Evolutionary conservation across 2,329 filamentous ascomycete species (phyloP).

Genomic region (Aspergillus sp.): DNA sequence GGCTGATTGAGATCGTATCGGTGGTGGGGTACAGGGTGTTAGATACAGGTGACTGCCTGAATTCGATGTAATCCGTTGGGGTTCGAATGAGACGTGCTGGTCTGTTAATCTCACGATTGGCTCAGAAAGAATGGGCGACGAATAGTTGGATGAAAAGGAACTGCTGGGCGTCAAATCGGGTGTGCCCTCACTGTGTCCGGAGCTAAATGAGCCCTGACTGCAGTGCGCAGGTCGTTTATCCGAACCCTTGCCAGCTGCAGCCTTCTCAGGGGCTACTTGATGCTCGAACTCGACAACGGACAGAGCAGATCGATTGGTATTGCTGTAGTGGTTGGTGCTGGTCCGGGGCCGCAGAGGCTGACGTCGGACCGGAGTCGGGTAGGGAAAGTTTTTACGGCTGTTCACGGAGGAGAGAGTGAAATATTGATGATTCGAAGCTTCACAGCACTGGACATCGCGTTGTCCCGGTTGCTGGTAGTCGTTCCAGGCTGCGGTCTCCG

Average conservation of each 20-base stretch:
- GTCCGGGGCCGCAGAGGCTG: constrained; percentile 8
- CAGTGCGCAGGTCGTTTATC: constrained; percentile 16
- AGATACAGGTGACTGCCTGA: constrained; percentile 17
- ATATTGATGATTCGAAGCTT: constrained; percentile 21
- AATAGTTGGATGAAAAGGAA: constrained; percentile 32
- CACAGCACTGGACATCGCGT: constrained; percentile 25
- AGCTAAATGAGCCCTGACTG: constrained; percentile 29
- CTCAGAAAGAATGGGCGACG: constrained; percentile 22
- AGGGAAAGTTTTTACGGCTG: constrained; percentile 9
- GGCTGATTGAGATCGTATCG: constrained; percentile 8
- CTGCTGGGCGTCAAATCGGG: constrained; percentile 33
- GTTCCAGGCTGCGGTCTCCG: constrained; percentile 17
- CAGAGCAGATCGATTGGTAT: constrained; percentile 21
- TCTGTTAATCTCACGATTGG: constrained; percentile 20
- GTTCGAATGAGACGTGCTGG: constrained; percentile 19
- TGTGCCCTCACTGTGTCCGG: constrained; percentile 23
- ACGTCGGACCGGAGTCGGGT: constrained; percentile 7
- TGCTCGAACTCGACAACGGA: constrained; percentile 26
- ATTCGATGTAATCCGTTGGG: constrained; percentile 10
- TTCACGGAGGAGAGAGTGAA: constrained; percentile 23
- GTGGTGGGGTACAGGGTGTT: constrained; percentile 15
- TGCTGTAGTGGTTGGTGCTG: not conserved
- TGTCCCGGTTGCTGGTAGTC: constrained; percentile 16
- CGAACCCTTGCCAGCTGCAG: constrained; percentile 15
- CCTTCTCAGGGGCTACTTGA: constrained; percentile 20